Base-by-base conservation (phyloP, 768 basidiomycete species). In the Amyloporia xantha region DNA sequence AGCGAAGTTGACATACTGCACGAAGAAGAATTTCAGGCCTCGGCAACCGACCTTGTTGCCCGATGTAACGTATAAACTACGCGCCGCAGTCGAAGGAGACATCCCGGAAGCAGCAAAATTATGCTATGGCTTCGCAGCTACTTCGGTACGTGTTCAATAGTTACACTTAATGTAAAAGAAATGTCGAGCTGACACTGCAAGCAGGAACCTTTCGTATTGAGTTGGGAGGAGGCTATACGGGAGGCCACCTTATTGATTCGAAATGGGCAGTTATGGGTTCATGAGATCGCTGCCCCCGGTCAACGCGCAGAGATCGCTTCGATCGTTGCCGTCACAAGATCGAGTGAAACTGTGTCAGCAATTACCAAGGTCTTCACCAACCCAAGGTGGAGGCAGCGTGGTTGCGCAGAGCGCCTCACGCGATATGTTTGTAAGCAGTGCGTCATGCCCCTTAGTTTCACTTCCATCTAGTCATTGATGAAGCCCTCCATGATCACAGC, bases 311-410 rank as follows among this genome's bases (percentile, higher is more conserved):
- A 73, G 23, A 72, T 81, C 19, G 81, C 85, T 0, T 86, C 74
- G 17, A 77, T 89, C 35, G 82, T 81, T 4, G 85, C 85, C 13
- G 77, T 75, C 24, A 85, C 86, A 6, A 70, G 88, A 10, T 77
- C 79, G 50, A 79, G 72, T 21, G 68, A 71, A 1, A 70, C 57
- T 4, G 73, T 83, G 21, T 77, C 79, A 2, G 76, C 82, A 0
- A 78, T 90, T 39, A 82, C 82, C 33, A 89, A 90, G 61, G 86
- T 89, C 0, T 83, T 70, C 59, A 89, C 87, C 0, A 67, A 72
- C 41, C 68, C 76, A 0, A 30, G 55, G 2, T 82, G 76, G 72
- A 70, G 82, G 38, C 61, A 73, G 0, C 66, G 60, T 1, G 76
- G 81, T 3, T 83, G 75, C 54, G 87, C 87, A 0, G 78, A 77